Conservation (phyloP, 345 rosid species). For the Lumnitzera littorea region DNA sequence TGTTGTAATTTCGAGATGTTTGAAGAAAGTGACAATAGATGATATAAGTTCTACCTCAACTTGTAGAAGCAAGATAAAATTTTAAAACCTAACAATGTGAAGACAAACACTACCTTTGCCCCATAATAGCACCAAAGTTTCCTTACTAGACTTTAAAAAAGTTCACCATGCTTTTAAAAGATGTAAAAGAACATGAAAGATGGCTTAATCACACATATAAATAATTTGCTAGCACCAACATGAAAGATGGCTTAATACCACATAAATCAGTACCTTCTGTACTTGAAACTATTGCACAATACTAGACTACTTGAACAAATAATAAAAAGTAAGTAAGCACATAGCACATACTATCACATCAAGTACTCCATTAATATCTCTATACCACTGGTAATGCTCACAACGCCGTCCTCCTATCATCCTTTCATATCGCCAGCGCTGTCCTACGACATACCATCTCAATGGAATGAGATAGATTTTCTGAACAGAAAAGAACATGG, state of each 20-base stretch:
- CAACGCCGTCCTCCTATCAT: conserved; percentile 96
- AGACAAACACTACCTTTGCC: no score
- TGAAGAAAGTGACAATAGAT: conserved; percentile 73
- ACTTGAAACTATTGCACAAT: background rate
- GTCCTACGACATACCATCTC: conserved; percentile 95
- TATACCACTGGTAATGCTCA: conserved; percentile 98
- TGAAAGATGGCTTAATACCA: no score
- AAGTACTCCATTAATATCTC: conserved; percentile 93
- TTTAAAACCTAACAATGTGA: background rate
- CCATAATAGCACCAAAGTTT: background rate
- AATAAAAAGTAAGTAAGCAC: background rate
- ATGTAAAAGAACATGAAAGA: no score
- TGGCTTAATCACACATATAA: no score
- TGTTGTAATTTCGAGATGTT: conserved; percentile 67
- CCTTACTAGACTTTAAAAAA: background rate
- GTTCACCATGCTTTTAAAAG: background rate
- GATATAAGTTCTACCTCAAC: conserved; percentile 96
- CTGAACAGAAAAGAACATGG: conserved; percentile 59
- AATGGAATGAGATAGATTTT: conserved; percentile 77
- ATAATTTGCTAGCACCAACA: no score
- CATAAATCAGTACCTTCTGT: no score
- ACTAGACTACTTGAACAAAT: background rate
- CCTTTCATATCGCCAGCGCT: conserved; percentile 96
- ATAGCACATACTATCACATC: conserved; percentile 58
- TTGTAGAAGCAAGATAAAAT: conserved; percentile 21